Percentiles rank a stretch among this genome's conserved stretches.
Conservation (phyloP, 768 basidiomycete genomes). For the Tubosaeta sp. region DNA sequence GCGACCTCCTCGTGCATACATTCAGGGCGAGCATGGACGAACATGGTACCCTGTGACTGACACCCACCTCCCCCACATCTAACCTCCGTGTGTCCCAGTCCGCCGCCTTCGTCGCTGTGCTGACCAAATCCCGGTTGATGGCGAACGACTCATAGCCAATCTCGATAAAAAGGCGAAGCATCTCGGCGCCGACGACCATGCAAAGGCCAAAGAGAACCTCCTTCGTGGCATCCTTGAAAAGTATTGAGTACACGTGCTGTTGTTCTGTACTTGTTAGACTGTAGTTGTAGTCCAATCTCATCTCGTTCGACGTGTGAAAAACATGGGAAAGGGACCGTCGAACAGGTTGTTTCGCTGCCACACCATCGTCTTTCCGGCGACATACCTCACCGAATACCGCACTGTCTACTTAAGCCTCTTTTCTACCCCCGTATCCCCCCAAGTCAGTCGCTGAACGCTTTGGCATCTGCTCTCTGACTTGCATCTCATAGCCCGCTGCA, state of each 20-base stretch:
- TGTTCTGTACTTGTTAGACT: background rate
- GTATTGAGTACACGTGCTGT: conserved; percentile 15
- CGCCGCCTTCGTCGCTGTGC: conserved; percentile 39
- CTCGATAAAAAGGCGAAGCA: conserved; percentile 54
- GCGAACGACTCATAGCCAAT: conserved; percentile 48
- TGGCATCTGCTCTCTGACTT: background rate
- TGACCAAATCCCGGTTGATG: conserved; percentile 43
- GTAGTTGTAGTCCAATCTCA: conserved; percentile 5
- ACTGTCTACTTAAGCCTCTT: background rate
- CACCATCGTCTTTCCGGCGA: conserved; percentile 3
- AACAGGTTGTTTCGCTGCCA: conserved; percentile 9
- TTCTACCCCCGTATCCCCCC: background rate
- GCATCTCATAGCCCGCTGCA: background rate
- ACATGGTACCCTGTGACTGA: conserved; percentile 38
- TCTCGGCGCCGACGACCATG: conserved; percentile 30
- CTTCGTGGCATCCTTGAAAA: conserved; percentile 33
- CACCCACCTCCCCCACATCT: conserved; percentile 1
- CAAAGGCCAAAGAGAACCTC: conserved; percentile 32
- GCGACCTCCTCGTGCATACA: conserved; percentile 48
- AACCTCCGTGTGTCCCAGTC: conserved; percentile 31
- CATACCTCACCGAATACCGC: conserved; percentile 4
- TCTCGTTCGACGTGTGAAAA: conserved; percentile 22
- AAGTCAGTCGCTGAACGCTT: conserved; percentile 4
- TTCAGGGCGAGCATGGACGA: conserved; percentile 43
- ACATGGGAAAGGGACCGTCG: conserved; percentile 2